Percentiles rank a stretch among this genome's conserved stretches.
phyloP scores from a whole-genome alignment of 2,329 filamentous ascomycete species.

The Penicillium hordei region DNA sequence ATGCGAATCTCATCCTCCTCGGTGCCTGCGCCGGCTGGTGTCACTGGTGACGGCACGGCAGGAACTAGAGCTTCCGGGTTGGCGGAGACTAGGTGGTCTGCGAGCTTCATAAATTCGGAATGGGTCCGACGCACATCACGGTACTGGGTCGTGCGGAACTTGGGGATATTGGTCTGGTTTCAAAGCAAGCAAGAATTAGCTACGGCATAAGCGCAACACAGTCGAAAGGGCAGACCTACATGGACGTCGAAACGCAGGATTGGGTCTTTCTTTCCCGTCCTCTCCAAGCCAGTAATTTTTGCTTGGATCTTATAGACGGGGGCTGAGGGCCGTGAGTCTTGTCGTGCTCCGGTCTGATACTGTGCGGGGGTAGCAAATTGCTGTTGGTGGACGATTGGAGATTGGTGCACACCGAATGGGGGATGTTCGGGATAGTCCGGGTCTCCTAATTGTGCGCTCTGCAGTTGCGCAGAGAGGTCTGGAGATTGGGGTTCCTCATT shows the following conservation, averaged over 20 bases:
- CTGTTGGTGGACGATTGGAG: slow-evolving; percentile 41
- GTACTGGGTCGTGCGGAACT: slow-evolving; percentile 96
- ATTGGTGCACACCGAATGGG: slow-evolving; percentile 39
- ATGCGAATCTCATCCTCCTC: slow-evolving; percentile 92
- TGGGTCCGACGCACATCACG: slow-evolving; percentile 94
- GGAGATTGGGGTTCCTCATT: slow-evolving; percentile 41
- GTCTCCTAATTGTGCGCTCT: slow-evolving; percentile 42
- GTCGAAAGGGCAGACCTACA: slow-evolving; percentile 56
- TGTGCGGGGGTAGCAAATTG: slow-evolving; percentile 47
- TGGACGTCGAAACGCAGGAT: slow-evolving; percentile 95
- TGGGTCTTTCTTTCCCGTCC: slow-evolving; percentile 92
- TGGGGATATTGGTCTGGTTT: slow-evolving; percentile 89
- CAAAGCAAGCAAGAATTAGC: slow-evolving; percentile 6
- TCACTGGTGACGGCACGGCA: slow-evolving; percentile 89
- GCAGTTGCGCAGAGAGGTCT: slow-evolving; percentile 45
- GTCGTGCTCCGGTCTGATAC: slow-evolving; percentile 47
- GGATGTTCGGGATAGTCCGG: slow-evolving; percentile 37
- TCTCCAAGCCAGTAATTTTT: slow-evolving; percentile 90
- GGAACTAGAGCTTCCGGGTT: slow-evolving; percentile 95
- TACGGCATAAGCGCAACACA: slow-evolving; percentile 2
- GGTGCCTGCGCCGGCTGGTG: slow-evolving; percentile 89
- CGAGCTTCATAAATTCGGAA: slow-evolving; percentile 94
- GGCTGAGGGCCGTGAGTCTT: slow-evolving; percentile 48
- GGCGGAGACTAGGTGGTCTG: slow-evolving; percentile 92
- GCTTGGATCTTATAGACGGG: slow-evolving; percentile 84